phyloP scores from a whole-genome alignment of 352 stramenopile genomes.

The Phytophthora cactorum region DNA sequence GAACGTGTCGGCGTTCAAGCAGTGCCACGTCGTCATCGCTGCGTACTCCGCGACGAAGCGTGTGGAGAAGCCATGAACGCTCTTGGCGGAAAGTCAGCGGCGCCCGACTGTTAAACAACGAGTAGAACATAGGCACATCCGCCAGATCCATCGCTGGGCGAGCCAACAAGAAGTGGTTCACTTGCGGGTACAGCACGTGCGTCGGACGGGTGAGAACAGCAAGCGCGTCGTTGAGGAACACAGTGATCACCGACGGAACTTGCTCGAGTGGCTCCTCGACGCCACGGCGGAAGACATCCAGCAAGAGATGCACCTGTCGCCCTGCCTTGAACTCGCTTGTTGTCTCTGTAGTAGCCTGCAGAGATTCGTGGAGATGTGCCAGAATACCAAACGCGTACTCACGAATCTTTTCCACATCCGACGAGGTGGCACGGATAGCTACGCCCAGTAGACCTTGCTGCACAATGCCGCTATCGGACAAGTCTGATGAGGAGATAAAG shows the following conservation, averaged over 20 bases:
- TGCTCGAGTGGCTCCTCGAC: conserved; percentile 53
- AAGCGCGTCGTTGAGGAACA: conserved; percentile 85
- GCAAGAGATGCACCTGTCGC: conserved; percentile 78
- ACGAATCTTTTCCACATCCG: conserved; percentile 57
- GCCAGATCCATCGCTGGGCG: conserved; percentile 76
- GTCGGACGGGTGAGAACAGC: conserved; percentile 68
- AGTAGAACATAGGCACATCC: conserved; percentile 91
- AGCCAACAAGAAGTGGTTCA: conserved; percentile 89
- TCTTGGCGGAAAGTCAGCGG: conserved; percentile 81
- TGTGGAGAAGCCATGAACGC: conserved; percentile 84
- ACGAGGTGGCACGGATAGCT: conserved; percentile 76
- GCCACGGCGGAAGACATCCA: conserved; percentile 80
- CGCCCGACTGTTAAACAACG: conserved; percentile 83
- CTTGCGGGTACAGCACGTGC: conserved; percentile 75
- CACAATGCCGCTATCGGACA: conserved; percentile 60
- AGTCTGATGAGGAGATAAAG: conserved; percentile 75
- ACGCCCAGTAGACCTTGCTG: conserved; percentile 77
- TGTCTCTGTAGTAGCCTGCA: conserved; percentile 59
- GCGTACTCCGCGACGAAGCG: conserved; percentile 70
- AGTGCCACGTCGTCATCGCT: conserved; percentile 71
- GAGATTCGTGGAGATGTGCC: conserved; percentile 73
- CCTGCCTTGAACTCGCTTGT: conserved; percentile 72
- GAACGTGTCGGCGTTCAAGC: conserved; percentile 79
- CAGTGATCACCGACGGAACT: conserved; percentile 78
- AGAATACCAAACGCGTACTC: conserved; percentile 78